Conservation (phyloP, 768 basidiomycete species). For the Tremella yokohamensis region DNA sequence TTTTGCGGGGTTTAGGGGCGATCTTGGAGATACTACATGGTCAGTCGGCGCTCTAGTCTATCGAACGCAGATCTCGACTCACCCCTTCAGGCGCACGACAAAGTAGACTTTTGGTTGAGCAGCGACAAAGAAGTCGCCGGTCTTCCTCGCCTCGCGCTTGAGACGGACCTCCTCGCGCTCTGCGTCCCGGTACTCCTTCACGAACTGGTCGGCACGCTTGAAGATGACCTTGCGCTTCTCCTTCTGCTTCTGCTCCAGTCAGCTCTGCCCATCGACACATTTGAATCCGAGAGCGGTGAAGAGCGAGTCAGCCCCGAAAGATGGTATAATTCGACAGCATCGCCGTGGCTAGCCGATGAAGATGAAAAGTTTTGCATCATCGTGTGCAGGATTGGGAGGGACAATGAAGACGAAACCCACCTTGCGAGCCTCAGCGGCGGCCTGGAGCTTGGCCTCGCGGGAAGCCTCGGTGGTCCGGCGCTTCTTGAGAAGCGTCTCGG, state of each 20-base stretch:
- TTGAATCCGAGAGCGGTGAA: background rate
- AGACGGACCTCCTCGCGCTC: constrained; percentile 96
- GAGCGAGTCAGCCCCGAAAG: constrained; percentile 77
- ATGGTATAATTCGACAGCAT: constrained; percentile 86
- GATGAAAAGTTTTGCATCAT: constrained; percentile 76
- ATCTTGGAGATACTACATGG: constrained; percentile 91
- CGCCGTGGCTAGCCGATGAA: constrained; percentile 66
- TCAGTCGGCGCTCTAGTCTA: background rate
- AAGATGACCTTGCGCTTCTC: constrained; percentile 96
- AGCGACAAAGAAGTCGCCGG: constrained; percentile 96
- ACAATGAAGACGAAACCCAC: constrained; percentile 56
- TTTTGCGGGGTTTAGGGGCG: constrained; percentile 98
- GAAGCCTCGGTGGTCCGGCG: constrained; percentile 97
- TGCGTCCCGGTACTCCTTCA: constrained; percentile 87
- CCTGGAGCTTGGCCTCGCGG: constrained; percentile 83
- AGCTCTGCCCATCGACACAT: constrained; percentile 12
- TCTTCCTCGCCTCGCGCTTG: constrained; percentile 82
- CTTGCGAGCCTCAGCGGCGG: constrained; percentile 81
- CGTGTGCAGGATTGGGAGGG: constrained; percentile 11
- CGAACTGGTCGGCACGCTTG: constrained; percentile 97
- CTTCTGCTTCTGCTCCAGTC: constrained; percentile 65
- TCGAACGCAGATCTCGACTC: constrained; percentile 51
- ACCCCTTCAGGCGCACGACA: constrained; percentile 95
- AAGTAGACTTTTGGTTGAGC: constrained; percentile 97
- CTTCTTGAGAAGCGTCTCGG: constrained; percentile 99